Evolutionary conservation across 1,139 yeast species (phyloP), one percentile per base, ranked within the genome.

Genomic region (Casaregolazyma suthepensis): DNA sequence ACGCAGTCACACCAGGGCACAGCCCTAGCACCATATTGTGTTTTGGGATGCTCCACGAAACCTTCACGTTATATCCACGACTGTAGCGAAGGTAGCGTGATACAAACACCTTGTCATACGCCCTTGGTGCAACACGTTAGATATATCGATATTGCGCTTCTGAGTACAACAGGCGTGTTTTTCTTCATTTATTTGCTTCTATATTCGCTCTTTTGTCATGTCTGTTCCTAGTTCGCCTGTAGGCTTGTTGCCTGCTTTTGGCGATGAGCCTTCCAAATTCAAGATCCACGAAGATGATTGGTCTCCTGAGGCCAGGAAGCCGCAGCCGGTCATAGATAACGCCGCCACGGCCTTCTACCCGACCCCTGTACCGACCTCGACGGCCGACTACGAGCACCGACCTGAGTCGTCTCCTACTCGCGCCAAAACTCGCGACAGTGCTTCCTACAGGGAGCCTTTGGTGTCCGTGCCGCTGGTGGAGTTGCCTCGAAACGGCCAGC

Each of bases 401-500:
- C 47, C 56, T 9, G 53, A 60, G 1, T 60, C 64, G 1, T 60
- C 63, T n/a, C 63, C 63, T 12, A 53, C 50, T 23, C 53, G 53
- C 17, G 51, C 50, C 23, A 46, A 46, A 13, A 20, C 53, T 2
- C 43, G 52, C 15, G 50, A 46, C n/a, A 46, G 44, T 15, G 50
- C 52, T 22, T 23, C 47, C 42, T 43, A 29, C 31, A 59, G 67
- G 9, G 62, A 61, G 2, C 72, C 74, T 5, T 59, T 72, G 44
- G 61, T 68, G 17, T 59, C 66, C 2, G 61, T 71, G 18, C 62
- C 66, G 0, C 54, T 69, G 23, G 66, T 65, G 13, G 57, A 62
- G 10, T 59, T 72, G 6, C 71, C 74, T 4, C 58, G 59, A 5
- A 57, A 59, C 5, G 76, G 76, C 15, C 43, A 50, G 12, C 53